phyloP scores from a whole-genome alignment of 2,329 filamentous ascomycete species.

The Colletotrichum euphorbiae region DNA sequence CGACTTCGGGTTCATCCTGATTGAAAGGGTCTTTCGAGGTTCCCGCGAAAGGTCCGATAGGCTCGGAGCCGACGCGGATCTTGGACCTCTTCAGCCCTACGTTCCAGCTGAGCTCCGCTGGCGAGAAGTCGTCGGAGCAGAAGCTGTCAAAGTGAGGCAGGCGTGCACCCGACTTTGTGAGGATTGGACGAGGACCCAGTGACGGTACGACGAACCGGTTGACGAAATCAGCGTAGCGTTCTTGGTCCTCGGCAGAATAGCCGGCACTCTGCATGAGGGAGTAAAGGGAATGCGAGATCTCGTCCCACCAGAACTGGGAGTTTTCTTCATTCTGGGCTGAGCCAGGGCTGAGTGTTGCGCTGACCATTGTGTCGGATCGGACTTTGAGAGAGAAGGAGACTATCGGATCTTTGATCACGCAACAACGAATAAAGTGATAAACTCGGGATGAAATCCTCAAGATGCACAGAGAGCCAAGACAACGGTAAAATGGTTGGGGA shows the following conservation, averaged over 20 bases:
- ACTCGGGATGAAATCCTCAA: background rate
- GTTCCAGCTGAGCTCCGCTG: constrained; percentile 54
- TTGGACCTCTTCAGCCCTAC: constrained; percentile 44
- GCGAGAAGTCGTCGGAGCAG: constrained; percentile 49
- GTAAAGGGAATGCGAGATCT: constrained; percentile 24
- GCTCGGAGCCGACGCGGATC: constrained; percentile 50
- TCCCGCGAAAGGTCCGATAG: constrained; percentile 46
- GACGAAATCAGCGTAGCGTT: constrained; percentile 22
- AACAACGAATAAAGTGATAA: background rate
- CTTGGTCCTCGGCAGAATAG: constrained; percentile 26
- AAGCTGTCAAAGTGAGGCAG: constrained; percentile 36
- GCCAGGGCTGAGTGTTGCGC: background rate
- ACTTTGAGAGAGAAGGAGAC: background rate
- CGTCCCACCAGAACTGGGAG: constrained; percentile 17
- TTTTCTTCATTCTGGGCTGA: background rate
- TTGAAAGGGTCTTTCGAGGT: constrained; percentile 45
- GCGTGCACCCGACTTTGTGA: constrained; percentile 17
- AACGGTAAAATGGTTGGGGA: too few relatives aligned
- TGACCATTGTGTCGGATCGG: constrained; percentile 11
- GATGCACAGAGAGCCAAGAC: background rate
- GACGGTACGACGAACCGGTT: constrained; percentile 30
- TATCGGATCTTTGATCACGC: background rate
- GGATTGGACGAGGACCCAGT: constrained; percentile 16
- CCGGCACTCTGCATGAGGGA: constrained; percentile 36
- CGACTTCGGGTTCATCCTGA: constrained; percentile 35